These are phyloP conservation scores for Lachancea nothofagi DNA, from an alignment of 805 yeast genomes.

Conservation along the genomic window DNA sequence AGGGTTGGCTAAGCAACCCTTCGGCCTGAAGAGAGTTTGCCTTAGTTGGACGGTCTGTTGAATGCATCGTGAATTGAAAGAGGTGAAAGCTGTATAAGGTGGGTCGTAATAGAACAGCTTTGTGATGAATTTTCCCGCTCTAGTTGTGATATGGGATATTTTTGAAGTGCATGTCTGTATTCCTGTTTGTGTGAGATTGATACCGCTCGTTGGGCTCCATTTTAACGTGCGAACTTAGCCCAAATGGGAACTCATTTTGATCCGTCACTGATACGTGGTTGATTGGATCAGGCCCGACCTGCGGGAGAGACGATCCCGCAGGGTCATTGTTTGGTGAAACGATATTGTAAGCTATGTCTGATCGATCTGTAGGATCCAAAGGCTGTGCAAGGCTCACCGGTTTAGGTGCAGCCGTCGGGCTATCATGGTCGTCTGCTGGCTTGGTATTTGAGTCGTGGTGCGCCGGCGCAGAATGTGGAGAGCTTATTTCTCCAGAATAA, in stretches of 20 bases:
- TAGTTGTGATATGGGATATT: constrained; percentile 4
- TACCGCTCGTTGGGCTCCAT: constrained; percentile 11
- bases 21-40: no score
- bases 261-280: constrained; percentile 11
- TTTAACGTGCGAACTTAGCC: constrained; percentile 18
- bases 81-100: not conserved
- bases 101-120: not conserved
- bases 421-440: not conserved
- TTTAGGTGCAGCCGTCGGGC: constrained; percentile 13
- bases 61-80: not conserved
- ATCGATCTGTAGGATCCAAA: constrained; percentile 3
- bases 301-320: not conserved
- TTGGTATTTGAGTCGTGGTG: not conserved
- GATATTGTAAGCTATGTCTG: constrained; percentile 6
- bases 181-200: constrained; percentile 6
- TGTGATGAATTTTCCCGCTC: no score
- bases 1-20: no score
- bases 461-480: constrained; percentile 3
- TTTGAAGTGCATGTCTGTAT: constrained; percentile 5
- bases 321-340: constrained; percentile 1
- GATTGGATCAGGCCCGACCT: constrained; percentile 9
- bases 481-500: not conserved
- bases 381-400: constrained; percentile 14
- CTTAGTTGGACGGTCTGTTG: not conserved
- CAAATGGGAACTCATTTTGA: constrained; percentile 18